Conservation (phyloP, 345 rosid species). For the Turritis glabra region DNA sequence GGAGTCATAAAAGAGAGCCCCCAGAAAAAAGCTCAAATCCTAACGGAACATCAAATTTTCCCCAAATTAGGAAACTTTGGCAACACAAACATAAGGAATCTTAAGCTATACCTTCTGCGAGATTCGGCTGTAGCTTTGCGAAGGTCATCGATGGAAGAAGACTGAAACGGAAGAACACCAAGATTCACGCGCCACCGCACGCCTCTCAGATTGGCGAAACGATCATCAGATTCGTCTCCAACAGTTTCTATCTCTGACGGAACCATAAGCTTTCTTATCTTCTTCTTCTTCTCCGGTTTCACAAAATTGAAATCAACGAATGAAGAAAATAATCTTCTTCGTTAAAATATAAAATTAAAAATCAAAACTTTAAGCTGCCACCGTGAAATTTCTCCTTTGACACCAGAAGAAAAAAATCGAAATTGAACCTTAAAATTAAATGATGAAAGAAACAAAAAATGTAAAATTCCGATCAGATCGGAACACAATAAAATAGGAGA, state of each 20-base stretch:
- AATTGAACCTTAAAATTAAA: neutral
- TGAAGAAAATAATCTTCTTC: neutral
- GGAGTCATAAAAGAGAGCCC: no score
- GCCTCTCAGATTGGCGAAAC: conserved; percentile 61
- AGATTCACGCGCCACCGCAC: conserved; percentile 91
- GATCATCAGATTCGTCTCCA: conserved; percentile 25
- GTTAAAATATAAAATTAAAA: neutral
- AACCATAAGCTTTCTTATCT: conserved; percentile 11
- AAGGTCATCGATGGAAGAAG: conserved; percentile 72
- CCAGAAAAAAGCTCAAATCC: conserved; percentile 21
- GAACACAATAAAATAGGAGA: conserved; percentile 19
- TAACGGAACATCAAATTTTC: neutral
- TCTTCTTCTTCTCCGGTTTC: neutral
- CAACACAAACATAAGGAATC: neutral
- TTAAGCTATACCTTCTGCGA: conserved; percentile 63
- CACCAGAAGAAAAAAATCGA: conserved; percentile 4
- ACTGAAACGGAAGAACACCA: conserved; percentile 62
- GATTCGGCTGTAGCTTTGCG: conserved; percentile 85
- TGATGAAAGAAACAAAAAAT: neutral
- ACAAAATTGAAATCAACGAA: neutral
- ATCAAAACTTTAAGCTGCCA: conserved; percentile 1
- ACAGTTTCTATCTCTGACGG: conserved; percentile 24
- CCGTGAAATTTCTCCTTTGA: conserved; percentile 18
- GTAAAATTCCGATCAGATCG: conserved; percentile 32
- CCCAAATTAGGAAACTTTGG: conserved; percentile 3